phyloP scores from a whole-genome alignment of 129 eudicot species.

The Flaveria ramosissima region DNA sequence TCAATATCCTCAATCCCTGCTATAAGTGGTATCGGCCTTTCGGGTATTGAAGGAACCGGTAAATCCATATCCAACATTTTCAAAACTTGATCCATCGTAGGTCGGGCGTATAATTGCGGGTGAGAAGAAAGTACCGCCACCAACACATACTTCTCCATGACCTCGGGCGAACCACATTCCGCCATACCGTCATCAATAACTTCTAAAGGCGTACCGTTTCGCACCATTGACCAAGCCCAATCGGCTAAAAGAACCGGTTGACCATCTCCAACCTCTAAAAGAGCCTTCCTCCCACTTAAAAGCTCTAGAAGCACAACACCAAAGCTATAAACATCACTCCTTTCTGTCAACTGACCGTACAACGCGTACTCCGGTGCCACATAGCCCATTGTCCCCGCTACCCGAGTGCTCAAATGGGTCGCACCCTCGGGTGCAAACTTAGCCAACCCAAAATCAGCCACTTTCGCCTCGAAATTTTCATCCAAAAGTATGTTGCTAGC shows the following conservation, averaged over 20 bases:
- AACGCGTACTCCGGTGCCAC: slow-evolving; percentile 93
- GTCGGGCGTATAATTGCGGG: slow-evolving; percentile 85
- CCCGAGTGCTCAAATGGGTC: slow-evolving; percentile 86
- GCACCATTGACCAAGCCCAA: slow-evolving; percentile 93
- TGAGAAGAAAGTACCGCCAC: slow-evolving; percentile 88
- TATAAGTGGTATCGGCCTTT: slow-evolving; percentile 71
- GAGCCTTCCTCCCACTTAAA: slow-evolving; percentile 87
- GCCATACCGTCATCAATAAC: slow-evolving; percentile 66
- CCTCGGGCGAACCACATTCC: slow-evolving; percentile 60
- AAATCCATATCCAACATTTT: slow-evolving; percentile 69
- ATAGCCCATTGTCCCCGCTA: slow-evolving; percentile 96
- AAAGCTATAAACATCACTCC: slow-evolving; percentile 90
- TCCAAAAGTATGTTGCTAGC: slow-evolving; percentile 86
- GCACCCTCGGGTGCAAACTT: slow-evolving; percentile 88
- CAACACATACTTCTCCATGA: slow-evolving; percentile 77
- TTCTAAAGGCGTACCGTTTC: slow-evolving; percentile 63
- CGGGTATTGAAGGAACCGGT: slow-evolving; percentile 76
- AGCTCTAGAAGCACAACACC: slow-evolving; percentile 89
- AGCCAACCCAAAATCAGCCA: slow-evolving; percentile 90
- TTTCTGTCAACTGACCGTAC: slow-evolving; percentile 86
- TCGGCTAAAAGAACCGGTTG: slow-evolving; percentile 69
- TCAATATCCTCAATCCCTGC: slow-evolving; percentile 68
- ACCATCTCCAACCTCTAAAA: slow-evolving; percentile 47
- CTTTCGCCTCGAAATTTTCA: slow-evolving; percentile 80
- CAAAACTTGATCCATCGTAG: slow-evolving; percentile 87